Evolutionary conservation across 2,329 filamentous ascomycete genomes (phyloP).

Genomic region (Ophiosphaerella korrae): DNA sequence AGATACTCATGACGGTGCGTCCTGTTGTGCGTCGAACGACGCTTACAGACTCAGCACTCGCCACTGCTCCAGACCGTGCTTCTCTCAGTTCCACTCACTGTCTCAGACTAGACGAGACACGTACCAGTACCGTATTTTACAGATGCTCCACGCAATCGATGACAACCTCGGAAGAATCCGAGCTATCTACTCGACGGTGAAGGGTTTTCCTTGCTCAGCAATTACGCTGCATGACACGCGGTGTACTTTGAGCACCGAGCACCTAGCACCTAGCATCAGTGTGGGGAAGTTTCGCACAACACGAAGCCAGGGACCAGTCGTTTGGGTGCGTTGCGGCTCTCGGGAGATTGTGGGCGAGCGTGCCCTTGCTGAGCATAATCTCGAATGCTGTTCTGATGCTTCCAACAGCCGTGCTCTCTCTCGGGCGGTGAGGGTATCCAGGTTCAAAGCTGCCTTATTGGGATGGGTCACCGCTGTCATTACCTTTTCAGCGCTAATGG

Average conservation of each 20-base stretch:
- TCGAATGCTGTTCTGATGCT: conserved; percentile 34
- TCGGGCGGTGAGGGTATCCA: conserved; percentile 25
- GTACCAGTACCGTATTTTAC: conserved; percentile 10
- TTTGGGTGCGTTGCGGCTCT: conserved; percentile 33
- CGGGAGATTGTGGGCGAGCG: conserved; percentile 34
- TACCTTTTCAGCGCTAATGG: conserved; percentile 23
- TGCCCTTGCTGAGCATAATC: conserved; percentile 37
- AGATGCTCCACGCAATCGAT: conserved; percentile 13
- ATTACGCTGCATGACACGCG: conserved; percentile 29
- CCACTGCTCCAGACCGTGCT: conserved; percentile 41
- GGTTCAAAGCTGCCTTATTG: conserved; percentile 35
- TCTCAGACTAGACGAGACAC: conserved; percentile 35
- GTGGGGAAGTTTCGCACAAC: conserved; percentile 41
- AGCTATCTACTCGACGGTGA: conserved; percentile 17
- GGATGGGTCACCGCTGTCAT: conserved; percentile 27
- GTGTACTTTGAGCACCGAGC: conserved; percentile 23
- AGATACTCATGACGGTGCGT: conserved; percentile 23
- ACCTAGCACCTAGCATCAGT: conserved; percentile 21
- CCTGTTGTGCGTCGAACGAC: conserved; percentile 17
- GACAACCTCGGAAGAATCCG: conserved; percentile 20
- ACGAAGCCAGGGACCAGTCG: conserved; percentile 39
- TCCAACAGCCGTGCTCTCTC: conserved; percentile 30
- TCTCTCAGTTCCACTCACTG: conserved; percentile 39
- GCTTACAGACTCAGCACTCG: conserved; percentile 21
- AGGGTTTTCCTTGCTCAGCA: conserved; percentile 28